These are phyloP conservation scores for Populus pruinosa DNA, from an alignment of 345 rosid genomes.

Conservation along the genomic window DNA sequence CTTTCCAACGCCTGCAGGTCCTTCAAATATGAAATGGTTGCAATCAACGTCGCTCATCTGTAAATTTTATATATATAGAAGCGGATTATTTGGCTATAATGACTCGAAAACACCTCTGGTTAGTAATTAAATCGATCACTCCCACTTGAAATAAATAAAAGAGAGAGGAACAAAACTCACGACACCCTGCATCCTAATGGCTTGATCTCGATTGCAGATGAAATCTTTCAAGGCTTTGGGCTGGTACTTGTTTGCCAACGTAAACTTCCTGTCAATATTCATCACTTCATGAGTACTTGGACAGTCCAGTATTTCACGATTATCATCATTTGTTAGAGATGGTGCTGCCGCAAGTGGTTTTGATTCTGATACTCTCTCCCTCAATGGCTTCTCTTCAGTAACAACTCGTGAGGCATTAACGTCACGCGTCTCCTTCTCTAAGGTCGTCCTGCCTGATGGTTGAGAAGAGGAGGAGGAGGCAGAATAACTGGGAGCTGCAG, in stretches of 20 bases:
- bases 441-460: background rate
- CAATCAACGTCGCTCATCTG: conserved; percentile 28
- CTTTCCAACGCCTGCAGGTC: conserved; percentile 62
- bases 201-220: conserved; percentile 52
- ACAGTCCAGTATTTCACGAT: background rate
- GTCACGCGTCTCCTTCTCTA: background rate
- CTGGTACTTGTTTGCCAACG: conserved; percentile 47
- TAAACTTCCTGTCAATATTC: conserved; percentile 19
- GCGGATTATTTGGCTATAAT: background rate
- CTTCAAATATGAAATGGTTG: conserved; percentile 55
- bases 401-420: background rate
- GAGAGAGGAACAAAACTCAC: conserved; percentile 8
- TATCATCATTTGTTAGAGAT: background rate
- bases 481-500: background rate
- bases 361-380: conserved; percentile 48
- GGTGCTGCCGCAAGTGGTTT: background rate
- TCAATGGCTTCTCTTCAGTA: conserved; percentile 54
- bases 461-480: background rate
- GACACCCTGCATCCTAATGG: conserved; percentile 30
- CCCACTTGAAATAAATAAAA: background rate
- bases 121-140: background rate
- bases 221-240: conserved; percentile 48
- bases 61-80: background rate
- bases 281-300: background rate
- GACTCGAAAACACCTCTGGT: background rate